phyloP scores from a whole-genome alignment of 2,329 filamentous ascomycete genomes.

The Fusarium heterosporum region DNA sequence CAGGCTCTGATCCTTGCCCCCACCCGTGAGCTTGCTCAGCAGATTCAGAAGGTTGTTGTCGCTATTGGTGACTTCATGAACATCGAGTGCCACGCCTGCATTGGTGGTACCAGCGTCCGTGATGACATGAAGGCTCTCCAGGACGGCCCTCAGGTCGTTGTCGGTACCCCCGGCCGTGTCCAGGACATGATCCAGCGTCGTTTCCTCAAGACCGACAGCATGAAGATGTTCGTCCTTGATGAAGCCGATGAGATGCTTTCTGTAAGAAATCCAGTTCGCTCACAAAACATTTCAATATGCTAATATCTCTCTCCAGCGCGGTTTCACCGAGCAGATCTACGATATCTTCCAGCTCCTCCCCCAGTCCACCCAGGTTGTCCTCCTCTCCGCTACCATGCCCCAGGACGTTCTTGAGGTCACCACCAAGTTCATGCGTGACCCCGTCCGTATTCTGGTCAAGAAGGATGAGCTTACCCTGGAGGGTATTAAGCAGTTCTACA shows the following conservation, averaged over 20 bases:
- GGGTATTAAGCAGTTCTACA: slow-evolving; percentile 99
- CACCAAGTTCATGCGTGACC: slow-evolving; percentile 99
- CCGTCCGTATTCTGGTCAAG: slow-evolving; percentile 98
- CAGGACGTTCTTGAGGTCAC: slow-evolving; percentile 99
- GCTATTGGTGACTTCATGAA: slow-evolving; percentile 99
- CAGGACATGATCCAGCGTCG: slow-evolving; percentile 99
- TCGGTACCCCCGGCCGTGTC: slow-evolving; percentile 97
- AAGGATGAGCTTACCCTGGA: slow-evolving; percentile 99
- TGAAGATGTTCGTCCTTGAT: slow-evolving; percentile 99
- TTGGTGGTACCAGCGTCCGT: slow-evolving; percentile 97
- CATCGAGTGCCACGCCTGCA: slow-evolving; percentile 98
- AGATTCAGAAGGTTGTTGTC: slow-evolving; percentile 99
- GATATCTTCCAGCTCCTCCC: slow-evolving; percentile 99
- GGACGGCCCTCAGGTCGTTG: slow-evolving; percentile 96
- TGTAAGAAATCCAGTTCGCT: slow-evolving; percentile 60
- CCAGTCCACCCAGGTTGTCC: slow-evolving; percentile 97
- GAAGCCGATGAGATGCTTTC: slow-evolving; percentile 99
- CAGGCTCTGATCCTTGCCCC: slow-evolving; percentile 98
- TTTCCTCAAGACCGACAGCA: slow-evolving; percentile 94
- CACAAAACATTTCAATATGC: slow-evolving; percentile 19
- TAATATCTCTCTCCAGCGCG: slow-evolving; percentile 70
- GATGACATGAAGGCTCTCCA: slow-evolving; percentile 99
- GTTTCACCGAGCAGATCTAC: slow-evolving; percentile 99
- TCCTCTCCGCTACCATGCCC: slow-evolving; percentile 98
- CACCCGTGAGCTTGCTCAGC: slow-evolving; percentile 97